Percentiles rank a stretch among this genome's conserved stretches.
Evolutionary conservation across 2,329 filamentous ascomycete genomes (phyloP).

Genomic region (Tympanopsis confertula): DNA sequence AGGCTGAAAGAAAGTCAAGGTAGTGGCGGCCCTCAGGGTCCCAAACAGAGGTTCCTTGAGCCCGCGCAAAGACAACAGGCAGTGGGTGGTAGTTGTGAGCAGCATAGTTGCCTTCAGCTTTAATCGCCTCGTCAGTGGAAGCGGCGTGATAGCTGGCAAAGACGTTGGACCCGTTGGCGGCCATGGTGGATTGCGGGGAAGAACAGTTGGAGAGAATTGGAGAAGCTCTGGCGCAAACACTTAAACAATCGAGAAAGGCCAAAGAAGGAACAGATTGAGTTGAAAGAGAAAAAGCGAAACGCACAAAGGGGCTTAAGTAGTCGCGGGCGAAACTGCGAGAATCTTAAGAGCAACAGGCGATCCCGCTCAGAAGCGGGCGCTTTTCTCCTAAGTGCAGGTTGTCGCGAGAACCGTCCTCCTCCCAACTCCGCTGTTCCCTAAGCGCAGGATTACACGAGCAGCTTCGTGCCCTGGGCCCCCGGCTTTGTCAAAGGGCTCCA

Average conservation of each 20-base stretch:
- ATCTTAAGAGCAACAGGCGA: no score
- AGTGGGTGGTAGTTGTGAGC: constrained; percentile 2
- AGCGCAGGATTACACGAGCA: neutral
- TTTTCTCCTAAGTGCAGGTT: neutral
- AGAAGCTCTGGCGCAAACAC: no score
- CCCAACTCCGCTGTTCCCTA: neutral
- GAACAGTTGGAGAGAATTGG: no score
- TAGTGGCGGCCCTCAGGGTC: constrained; percentile 5
- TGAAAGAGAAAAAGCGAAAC: no score
- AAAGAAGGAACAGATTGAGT: no score
- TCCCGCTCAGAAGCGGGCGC: no score
- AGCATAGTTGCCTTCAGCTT: constrained; percentile 1
- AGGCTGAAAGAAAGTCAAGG: constrained; percentile 5
- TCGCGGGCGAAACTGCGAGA: no score
- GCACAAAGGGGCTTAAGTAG: no score
- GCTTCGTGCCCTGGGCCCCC: no score
- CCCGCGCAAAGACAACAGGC: constrained; percentile 4
- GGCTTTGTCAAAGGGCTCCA: no score
- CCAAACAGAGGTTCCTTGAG: constrained; percentile 3
- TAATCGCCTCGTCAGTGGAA: neutral
- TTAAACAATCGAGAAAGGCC: no score
- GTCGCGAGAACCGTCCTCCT: neutral
- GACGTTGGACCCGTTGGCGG: neutral
- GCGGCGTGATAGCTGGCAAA: neutral
- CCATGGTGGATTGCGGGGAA: no score